Evolutionary conservation across 768 basidiomycete genomes (phyloP).

Genomic region (Russula dissimulans): DNA sequence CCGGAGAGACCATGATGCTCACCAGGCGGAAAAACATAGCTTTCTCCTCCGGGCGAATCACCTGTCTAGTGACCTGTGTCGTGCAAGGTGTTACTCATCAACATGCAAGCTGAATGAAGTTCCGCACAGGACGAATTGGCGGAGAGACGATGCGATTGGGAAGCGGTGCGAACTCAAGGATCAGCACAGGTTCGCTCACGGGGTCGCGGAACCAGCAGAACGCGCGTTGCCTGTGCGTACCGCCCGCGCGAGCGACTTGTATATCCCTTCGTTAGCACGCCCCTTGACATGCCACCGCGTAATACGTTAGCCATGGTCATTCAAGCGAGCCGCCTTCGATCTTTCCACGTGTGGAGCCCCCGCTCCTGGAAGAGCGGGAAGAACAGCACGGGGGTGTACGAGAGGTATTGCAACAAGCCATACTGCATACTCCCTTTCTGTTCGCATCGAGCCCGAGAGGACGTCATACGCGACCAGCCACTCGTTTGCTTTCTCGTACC

Average conservation of each 20-base stretch:
- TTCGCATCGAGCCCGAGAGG: conserved; percentile 68
- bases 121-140: conserved; percentile 78
- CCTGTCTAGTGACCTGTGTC: conserved; percentile 80
- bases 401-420: conserved; percentile 70
- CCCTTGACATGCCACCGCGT: conserved; percentile 58
- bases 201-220: conserved; percentile 58
- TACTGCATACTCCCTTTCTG: conserved; percentile 85
- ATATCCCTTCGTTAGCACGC: conserved; percentile 76
- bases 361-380: conserved; percentile 79
- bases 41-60: conserved; percentile 77
- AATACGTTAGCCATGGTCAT: neutral
- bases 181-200: conserved; percentile 51
- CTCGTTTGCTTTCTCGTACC: conserved; percentile 67
- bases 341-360: conserved; percentile 68
- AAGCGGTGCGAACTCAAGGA: conserved; percentile 77
- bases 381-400: conserved; percentile 81
- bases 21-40: conserved; percentile 68
- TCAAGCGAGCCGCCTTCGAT: conserved; percentile 68
- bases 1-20: conserved; percentile 80
- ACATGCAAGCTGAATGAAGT: neutral
- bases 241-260: conserved; percentile 58
- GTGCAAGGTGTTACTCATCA: neutral
- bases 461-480: conserved; percentile 72
- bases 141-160: conserved; percentile 95
- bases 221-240: conserved; percentile 51